These are phyloP conservation scores for Colletotrichum sp. DNA, from an alignment of 2,329 filamentous ascomycete genomes.

Conservation along the genomic window DNA sequence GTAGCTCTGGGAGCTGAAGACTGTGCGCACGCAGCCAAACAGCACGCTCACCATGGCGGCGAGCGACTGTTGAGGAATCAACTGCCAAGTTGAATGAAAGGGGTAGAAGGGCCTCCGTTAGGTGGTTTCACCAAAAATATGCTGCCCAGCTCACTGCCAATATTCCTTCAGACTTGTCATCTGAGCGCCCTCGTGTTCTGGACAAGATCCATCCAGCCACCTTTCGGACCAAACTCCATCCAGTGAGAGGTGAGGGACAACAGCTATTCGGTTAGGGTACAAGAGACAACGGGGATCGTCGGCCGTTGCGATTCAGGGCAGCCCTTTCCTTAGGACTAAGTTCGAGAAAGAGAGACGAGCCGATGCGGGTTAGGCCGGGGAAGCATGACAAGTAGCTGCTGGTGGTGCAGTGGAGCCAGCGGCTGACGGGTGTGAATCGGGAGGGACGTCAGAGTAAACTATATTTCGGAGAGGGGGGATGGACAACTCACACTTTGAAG, in stretches of 20 bases:
- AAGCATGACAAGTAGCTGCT: constrained; percentile 1
- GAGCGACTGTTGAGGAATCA: not conserved
- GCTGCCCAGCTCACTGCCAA: not conserved
- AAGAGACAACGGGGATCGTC: constrained; percentile 8
- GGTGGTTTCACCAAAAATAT: constrained; percentile 15
- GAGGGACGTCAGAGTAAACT: constrained; percentile 2
- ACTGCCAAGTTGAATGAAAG: not conserved
- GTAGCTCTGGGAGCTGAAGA: not conserved
- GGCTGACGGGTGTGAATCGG: constrained; percentile 7
- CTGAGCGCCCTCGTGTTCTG: constrained; percentile 4
- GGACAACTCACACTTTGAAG: not conserved
- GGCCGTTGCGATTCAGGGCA: constrained; percentile 18
- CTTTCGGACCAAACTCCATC: not conserved
- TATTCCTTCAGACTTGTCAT: constrained; percentile 2
- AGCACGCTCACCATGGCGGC: not conserved
- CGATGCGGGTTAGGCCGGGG: not conserved
- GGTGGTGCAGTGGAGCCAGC: not conserved
- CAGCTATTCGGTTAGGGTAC: not conserved
- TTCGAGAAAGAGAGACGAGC: constrained; percentile 11
- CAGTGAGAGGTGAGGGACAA: not conserved
- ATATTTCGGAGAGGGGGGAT: not conserved
- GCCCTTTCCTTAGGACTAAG: not conserved
- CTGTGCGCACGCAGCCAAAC: not conserved
- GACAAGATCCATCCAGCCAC: not conserved
- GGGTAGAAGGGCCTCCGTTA: not conserved